Evolutionary conservation across 495 filamentous ascomycete species (phyloP).

Genomic region (Penicillium simplicissimum): DNA sequence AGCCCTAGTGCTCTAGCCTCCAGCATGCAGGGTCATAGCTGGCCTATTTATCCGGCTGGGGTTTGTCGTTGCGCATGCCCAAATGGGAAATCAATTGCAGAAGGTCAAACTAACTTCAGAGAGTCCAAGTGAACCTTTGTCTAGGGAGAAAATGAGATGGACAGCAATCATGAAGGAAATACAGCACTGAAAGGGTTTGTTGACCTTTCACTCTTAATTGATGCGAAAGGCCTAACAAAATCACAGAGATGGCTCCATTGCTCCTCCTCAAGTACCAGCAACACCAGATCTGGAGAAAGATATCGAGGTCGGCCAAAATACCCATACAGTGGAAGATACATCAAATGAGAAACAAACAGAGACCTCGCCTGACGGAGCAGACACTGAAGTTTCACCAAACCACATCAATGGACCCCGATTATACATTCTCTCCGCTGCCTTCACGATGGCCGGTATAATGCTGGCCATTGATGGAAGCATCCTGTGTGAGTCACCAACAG

Average conservation of each 20-base stretch:
- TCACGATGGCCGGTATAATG: slow-evolving; percentile 5
- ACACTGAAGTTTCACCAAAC: neutral
- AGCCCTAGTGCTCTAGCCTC: neutral
- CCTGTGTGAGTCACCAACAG: neutral
- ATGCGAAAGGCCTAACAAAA: neutral
- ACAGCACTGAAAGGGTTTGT: neutral
- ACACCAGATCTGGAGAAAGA: neutral
- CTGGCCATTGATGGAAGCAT: slow-evolving; percentile 6
- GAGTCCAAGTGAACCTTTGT: neutral
- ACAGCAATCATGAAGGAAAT: neutral
- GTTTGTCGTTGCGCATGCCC: neutral
- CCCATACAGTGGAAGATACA: neutral
- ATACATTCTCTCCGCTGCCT: slow-evolving; percentile 3
- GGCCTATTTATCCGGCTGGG: neutral
- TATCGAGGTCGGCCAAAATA: neutral
- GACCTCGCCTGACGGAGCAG: neutral
- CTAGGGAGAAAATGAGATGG: neutral
- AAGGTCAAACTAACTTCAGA: neutral
- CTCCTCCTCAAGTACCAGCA: neutral
- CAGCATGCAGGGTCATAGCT: neutral
- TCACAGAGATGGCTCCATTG: neutral
- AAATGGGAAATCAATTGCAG: neutral
- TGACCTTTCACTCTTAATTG: neutral
- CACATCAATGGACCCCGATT: neutral
- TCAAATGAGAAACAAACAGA: neutral